phyloP scores from a whole-genome alignment of 768 basidiomycete genomes.

The Exidia glandulosa region DNA sequence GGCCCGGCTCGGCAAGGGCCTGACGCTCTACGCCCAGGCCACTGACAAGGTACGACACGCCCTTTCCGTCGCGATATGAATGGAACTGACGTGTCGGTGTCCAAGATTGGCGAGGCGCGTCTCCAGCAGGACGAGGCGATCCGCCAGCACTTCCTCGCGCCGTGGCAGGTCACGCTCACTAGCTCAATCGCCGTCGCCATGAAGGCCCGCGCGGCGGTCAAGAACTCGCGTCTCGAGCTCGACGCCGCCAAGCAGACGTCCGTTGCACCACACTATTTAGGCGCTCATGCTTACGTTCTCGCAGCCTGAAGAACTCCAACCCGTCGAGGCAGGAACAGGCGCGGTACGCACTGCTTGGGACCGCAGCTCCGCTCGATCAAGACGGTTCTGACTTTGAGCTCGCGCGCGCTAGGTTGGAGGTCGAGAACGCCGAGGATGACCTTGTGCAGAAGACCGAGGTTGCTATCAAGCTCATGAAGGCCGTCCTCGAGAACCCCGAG shows the following conservation, averaged over 20 bases:
- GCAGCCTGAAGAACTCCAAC: constrained; percentile 65
- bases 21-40: constrained; percentile 67
- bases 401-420: constrained; percentile 66
- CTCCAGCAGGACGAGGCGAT: constrained; percentile 71
- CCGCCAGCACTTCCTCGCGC: constrained; percentile 53
- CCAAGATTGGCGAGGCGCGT: constrained; percentile 55
- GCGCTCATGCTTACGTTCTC: neutral
- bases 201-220: constrained; percentile 82
- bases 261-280: constrained; percentile 15
- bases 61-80: neutral
- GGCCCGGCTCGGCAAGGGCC: constrained; percentile 65
- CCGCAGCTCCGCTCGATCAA: neutral
- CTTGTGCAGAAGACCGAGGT: constrained; percentile 97
- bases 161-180: constrained; percentile 82
- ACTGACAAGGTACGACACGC: constrained; percentile 52
- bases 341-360: constrained; percentile 21
- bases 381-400: neutral
- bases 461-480: constrained; percentile 93
- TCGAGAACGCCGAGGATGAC: constrained; percentile 90
- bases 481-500: constrained; percentile 97
- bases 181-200: constrained; percentile 80
- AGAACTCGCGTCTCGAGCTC: constrained; percentile 70
- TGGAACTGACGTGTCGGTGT: neutral
- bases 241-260: constrained; percentile 85
- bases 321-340: constrained; percentile 84